Conservation (phyloP, 176 grass and related monocot species). For the Urochloa ruziziensis region DNA sequence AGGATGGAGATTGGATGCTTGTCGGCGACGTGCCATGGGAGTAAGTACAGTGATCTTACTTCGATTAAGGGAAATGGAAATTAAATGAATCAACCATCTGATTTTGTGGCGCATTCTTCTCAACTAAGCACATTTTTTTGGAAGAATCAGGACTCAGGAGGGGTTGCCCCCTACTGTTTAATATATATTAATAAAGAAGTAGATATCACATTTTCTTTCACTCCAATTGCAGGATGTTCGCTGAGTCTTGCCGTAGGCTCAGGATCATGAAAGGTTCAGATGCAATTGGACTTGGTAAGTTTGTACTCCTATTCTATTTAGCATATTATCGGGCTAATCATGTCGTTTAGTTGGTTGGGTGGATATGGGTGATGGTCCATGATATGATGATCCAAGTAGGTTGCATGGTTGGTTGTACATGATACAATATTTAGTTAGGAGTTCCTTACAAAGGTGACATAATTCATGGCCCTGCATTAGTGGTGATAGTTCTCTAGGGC, state of each 20-base stretch:
- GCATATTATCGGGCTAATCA: neutral
- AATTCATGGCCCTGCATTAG: neutral
- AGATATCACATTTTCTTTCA: constrained; percentile 9
- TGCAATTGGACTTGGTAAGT: constrained; percentile 66
- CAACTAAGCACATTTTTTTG: neutral
- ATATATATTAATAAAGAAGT: too few species aligned
- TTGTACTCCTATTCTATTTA: constrained; percentile 1
- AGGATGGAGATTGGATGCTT: constrained; percentile 96
- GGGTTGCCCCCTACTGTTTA: too few species aligned
- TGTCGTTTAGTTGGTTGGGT: neutral
- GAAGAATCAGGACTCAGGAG: too few species aligned
- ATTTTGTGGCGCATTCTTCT: neutral
- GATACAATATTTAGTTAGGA: neutral
- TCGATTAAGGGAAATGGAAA: neutral
- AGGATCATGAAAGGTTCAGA: constrained; percentile 75
- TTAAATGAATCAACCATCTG: neutral
- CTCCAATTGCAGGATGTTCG: constrained; percentile 63
- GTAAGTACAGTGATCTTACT: constrained; percentile 50
- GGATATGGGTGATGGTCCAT: neutral
- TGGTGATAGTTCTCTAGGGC: neutral
- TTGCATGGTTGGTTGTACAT: neutral
- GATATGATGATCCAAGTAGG: neutral
- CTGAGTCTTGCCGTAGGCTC: constrained; percentile 53
- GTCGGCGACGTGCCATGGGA: constrained; percentile 88
- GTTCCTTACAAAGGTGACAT: neutral